phyloP scores from a whole-genome alignment of 163 green algal species.

The Chlamydomonas reinhardtii region DNA sequence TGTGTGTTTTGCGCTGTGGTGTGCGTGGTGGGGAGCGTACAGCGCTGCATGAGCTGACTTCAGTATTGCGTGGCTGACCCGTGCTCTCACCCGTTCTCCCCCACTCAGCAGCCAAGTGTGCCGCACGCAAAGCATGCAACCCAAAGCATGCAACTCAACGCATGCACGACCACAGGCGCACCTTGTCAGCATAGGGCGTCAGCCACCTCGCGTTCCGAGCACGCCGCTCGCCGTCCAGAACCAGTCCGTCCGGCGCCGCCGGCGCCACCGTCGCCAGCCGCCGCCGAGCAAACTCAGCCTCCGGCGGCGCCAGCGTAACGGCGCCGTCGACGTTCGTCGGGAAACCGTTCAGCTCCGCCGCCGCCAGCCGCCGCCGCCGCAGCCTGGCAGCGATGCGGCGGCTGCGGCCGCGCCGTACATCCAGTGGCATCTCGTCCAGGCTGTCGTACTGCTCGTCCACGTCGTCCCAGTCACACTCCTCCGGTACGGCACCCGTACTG shows the following conservation, averaged over 20 bases:
- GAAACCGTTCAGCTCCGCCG: neutral
- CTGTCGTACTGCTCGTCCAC: neutral
- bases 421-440: neutral
- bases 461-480: neutral
- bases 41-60: too few relatives aligned
- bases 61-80: too few relatives aligned
- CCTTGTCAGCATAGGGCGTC: neutral
- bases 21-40: too few relatives aligned
- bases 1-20: too few relatives aligned
- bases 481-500: too few relatives aligned
- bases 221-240: neutral
- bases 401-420: too few relatives aligned
- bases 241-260: neutral
- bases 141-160: too few relatives aligned
- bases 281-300: neutral
- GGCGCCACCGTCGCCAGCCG: neutral
- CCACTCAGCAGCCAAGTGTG: too few relatives aligned
- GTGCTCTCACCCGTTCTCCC: too few relatives aligned
- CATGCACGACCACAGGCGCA: too few relatives aligned
- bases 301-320: neutral
- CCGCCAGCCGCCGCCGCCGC: neutral
- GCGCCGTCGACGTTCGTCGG: neutral
- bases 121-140: too few relatives aligned
- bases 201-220: neutral
- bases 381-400: too few relatives aligned